Percentiles rank a stretch among this genome's conserved stretches.
Conservation (phyloP, 306 rosid species). For the Quercus suber region DNA sequence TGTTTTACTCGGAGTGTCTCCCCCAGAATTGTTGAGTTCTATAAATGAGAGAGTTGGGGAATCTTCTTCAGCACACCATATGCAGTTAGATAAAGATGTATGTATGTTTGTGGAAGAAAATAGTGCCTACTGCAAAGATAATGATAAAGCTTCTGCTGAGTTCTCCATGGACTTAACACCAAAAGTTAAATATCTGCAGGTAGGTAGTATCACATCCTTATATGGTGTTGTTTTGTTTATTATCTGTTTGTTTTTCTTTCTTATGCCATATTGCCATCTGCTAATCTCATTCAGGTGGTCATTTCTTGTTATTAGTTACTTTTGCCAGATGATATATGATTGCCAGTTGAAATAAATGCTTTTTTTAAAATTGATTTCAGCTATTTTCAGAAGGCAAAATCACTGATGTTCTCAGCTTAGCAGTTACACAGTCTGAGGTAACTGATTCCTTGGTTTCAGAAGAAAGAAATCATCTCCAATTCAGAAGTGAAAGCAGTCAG, state of each 20-base stretch:
- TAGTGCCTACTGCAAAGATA: slow-evolving; percentile 13
- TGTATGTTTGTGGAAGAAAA: slow-evolving; percentile 16
- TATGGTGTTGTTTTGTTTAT: not conserved
- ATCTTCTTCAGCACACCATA: slow-evolving; percentile 13
- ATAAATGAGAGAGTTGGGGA: slow-evolving; percentile 19
- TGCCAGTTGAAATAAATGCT: slow-evolving; percentile 9
- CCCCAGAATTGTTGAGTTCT: slow-evolving; percentile 23
- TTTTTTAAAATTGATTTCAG: slow-evolving; percentile 31
- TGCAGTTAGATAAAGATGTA: slow-evolving; percentile 22
- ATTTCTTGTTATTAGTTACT: slow-evolving; percentile 7
- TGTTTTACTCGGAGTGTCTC: slow-evolving; percentile 29
- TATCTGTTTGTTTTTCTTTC: not conserved
- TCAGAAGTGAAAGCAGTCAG: slow-evolving; percentile 17
- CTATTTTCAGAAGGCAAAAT: slow-evolving; percentile 46
- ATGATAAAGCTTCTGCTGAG: slow-evolving; percentile 10
- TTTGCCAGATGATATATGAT: slow-evolving; percentile 8
- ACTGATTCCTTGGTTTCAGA: slow-evolving; percentile 29
- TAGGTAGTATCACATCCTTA: slow-evolving; percentile 2
- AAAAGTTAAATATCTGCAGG: slow-evolving; percentile 18
- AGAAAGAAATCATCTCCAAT: slow-evolving; percentile 30
- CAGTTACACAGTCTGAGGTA: slow-evolving; percentile 27
- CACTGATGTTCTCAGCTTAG: slow-evolving; percentile 24
- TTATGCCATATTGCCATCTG: slow-evolving; percentile 9
- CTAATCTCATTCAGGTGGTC: slow-evolving; percentile 7
- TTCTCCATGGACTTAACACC: not conserved